Base-by-base conservation (phyloP, 192 early-diverging fungal genomes). In the Backusella morwellensis region DNA sequence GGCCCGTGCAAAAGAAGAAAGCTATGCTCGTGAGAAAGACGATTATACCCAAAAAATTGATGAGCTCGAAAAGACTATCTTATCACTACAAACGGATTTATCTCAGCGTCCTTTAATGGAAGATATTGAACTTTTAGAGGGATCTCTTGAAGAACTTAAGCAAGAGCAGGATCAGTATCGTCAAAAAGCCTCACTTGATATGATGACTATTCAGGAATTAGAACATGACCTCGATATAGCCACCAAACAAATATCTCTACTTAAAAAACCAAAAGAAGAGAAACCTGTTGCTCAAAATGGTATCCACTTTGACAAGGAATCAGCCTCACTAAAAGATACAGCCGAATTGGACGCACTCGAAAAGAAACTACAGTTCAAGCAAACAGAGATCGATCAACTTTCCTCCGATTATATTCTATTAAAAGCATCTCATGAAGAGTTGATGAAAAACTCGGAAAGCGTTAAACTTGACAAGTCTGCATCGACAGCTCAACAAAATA, bases 1-100 rank as follows among this genome's bases (percentile, higher is more conserved):
- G 11, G 56, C 29, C 11, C 69, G 44, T 21, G 76, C 76, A 15
- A 59, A 70, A 42, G 68, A 59, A 11, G 35, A 77, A 38, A 36
- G n/a, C 29, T 29, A 36, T 12, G 59, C 35, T 56, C 29, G 32
- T 29, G 47, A 74, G 19, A 44, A 40, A 71, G 38, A 44, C 11
- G 23, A 71, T 44, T 40, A 40, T 41, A 40, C 38, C 38, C 35
- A 71, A 32, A 44, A 23, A 38, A 29, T 54, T 17, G 72, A 26
- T 23, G 72, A 50, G 2, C n/a, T 69, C 17, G 70, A 71, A 71
- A 35, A 71, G 40, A 71, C 19, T 23, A 40, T 71, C 38, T 8
- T 29, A 29, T 19, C 56, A 3, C 26, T 63, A 29, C 56, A 63
- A 63, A 63, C 26, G 26, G 23, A 63, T 29, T 29, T 63, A 63